A percentile compares a stretch with the other conserved stretches of the same genome.
These are phyloP conservation scores for Pachysandra terminalis DNA, from an alignment of 164 flowering plant species.

Conservation along the genomic window DNA sequence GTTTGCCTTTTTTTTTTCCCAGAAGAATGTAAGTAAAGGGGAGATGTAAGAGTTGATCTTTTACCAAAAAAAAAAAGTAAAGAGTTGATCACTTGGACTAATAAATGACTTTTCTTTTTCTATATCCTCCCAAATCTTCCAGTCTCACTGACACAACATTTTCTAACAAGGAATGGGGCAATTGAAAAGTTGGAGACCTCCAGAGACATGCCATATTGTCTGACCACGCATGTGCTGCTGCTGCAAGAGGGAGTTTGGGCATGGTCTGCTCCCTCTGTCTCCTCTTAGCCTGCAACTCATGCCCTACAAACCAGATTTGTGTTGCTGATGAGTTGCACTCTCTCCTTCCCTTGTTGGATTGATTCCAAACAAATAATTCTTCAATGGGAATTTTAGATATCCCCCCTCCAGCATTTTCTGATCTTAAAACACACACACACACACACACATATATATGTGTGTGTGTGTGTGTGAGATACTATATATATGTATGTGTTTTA, in stretches of 20 bases:
- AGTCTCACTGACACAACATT: not conserved
- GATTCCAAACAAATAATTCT: not conserved
- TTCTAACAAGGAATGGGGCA: slow-evolving; percentile 20
- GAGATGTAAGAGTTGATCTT: too few species aligned
- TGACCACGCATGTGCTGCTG: slow-evolving; percentile 18
- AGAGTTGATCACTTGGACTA: too few species aligned
- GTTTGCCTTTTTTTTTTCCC: too few species aligned
- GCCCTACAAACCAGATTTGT: slow-evolving; percentile 15
- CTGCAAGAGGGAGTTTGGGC: not conserved
- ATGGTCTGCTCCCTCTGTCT: slow-evolving; percentile 13
- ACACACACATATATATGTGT: too few species aligned
- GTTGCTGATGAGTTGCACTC: not conserved
- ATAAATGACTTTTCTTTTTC: too few species aligned
- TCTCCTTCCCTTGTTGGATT: not conserved
- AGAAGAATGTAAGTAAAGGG: too few species aligned
- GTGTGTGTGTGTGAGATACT: too few species aligned
- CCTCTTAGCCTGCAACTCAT: slow-evolving; percentile 4
- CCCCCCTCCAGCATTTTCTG: too few species aligned
- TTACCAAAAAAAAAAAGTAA: too few species aligned
- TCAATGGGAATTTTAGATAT: not conserved
- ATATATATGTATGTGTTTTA: too few species aligned
- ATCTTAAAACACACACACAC: not conserved
- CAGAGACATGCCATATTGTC: slow-evolving; percentile 4
- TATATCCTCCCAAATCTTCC: not conserved
- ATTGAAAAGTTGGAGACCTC: slow-evolving; percentile 1